Evolutionary conservation across 495 filamentous ascomycete species (phyloP), one percentile per base, ranked within the genome.

Genomic region (Xylaria telfairii): DNA sequence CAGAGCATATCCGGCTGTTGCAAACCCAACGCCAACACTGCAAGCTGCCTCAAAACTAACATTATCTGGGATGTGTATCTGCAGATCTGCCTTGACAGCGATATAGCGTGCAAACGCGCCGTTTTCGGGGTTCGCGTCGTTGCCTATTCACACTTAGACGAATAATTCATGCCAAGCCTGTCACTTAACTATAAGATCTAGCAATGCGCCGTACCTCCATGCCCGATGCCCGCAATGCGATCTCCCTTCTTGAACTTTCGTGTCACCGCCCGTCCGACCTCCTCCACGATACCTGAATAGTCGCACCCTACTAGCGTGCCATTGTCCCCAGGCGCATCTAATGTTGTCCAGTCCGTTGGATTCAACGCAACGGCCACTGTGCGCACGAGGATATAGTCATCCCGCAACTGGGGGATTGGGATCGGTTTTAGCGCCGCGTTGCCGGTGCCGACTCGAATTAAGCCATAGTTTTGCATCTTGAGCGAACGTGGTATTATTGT

Each of bases 331-430:
- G 49, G 34, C 34, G 57, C 71, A 3, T 81, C 80, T 41, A 88
- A 67, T 71, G 85, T 81, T 74, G 90, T 90, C 86, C 87, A 90
- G 80, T 88, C 88, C 0, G 84, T 87, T 9, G 88, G 88, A 72
- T 90, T 90, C 44, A 90, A 72, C 4, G 83, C 88, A n/a, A 90
- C 84, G 30, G 81, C 78, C 24, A 78, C 79, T 49, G 77, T 83
- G 57, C 84, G 85, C 53, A 89, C 81, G 17, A 89, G 82, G 62
- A 90, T 74, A 65, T 87, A 87, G 68, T 86, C 82, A 63, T 84
- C 82, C 0, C 80, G 80, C 13, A 87, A 78, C 30, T 65, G 63
- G 4, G 86, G 85, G 34, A 82, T 65, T 10, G 83, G 71, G 7
- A 73, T 49, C 17, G 44, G 28, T 17, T 72, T 41, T 4, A 62